Percentiles rank a stretch among this genome's conserved stretches.
phyloP scores from a whole-genome alignment of 106 monocot genomes.

The Allium cepa region DNA sequence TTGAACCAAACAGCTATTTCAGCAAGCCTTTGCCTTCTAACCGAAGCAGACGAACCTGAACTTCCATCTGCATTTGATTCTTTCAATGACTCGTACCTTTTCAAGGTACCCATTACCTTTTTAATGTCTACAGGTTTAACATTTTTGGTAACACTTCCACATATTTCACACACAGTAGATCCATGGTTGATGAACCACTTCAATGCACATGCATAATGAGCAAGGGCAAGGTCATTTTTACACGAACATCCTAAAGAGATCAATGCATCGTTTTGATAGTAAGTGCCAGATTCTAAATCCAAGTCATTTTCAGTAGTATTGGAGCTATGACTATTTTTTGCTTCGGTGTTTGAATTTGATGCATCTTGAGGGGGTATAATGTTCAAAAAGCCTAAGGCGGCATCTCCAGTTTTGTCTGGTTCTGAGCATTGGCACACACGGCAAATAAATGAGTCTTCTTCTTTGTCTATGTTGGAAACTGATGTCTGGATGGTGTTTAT shows the following conservation, averaged over 20 bases:
- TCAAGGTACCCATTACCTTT: slow-evolving; percentile 62
- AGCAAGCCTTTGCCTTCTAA: slow-evolving; percentile 85
- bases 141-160: slow-evolving; percentile 66
- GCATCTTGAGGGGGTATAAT: slow-evolving; percentile 61
- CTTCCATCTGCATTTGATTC: slow-evolving; percentile 58
- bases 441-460: slow-evolving; percentile 35
- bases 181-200: slow-evolving; percentile 98
- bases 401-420: slow-evolving; percentile 67
- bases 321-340: too few species aligned
- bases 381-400: slow-evolving; percentile 66
- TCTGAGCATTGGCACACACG: slow-evolving; percentile 94
- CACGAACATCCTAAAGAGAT: slow-evolving; percentile 86
- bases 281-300: slow-evolving; percentile 71
- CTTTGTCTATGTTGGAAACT: slow-evolving; percentile 22
- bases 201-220: slow-evolving; percentile 95
- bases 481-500: slow-evolving; percentile 12
- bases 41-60: slow-evolving; percentile 81
- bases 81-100: slow-evolving; percentile 68
- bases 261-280: slow-evolving; percentile 33
- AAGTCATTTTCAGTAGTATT: not conserved
- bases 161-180: slow-evolving; percentile 89
- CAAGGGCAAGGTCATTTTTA: slow-evolving; percentile 88
- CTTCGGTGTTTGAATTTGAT: not conserved
- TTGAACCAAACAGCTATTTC: slow-evolving; percentile 91
- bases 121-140: slow-evolving; percentile 57